phyloP scores from a whole-genome alignment of 2,329 filamentous ascomycete species.

The Hysterium pulicare region DNA sequence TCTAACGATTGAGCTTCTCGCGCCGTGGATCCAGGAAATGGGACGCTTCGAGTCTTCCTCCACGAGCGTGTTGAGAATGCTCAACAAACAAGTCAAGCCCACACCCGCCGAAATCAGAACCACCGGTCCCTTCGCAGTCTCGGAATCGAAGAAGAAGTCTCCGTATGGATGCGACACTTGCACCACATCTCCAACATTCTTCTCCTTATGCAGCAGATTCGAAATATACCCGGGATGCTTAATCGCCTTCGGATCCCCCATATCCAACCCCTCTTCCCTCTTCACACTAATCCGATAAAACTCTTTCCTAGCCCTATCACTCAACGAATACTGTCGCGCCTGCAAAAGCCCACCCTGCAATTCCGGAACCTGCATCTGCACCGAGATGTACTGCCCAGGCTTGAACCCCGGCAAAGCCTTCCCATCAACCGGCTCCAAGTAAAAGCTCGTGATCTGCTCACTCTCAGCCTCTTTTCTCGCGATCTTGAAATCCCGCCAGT shows the following conservation, averaged over 20 bases:
- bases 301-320: slow-evolving; percentile 58
- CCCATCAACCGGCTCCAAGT: slow-evolving; percentile 62
- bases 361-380: slow-evolving; percentile 56
- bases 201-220: slow-evolving; percentile 63
- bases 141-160: slow-evolving; percentile 59
- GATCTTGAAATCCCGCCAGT: slow-evolving; percentile 67
- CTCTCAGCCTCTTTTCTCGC: slow-evolving; percentile 63
- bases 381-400: slow-evolving; percentile 70
- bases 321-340: slow-evolving; percentile 69
- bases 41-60: slow-evolving; percentile 37
- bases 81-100: slow-evolving; percentile 63
- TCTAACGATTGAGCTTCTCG: slow-evolving; percentile 48
- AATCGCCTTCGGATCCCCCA: slow-evolving; percentile 44
- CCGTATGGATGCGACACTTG: slow-evolving; percentile 63
- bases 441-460: slow-evolving; percentile 67
- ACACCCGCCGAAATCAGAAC: slow-evolving; percentile 68
- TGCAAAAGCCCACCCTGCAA: slow-evolving; percentile 54
- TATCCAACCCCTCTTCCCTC: slow-evolving; percentile 56
- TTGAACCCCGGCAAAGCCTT: slow-evolving; percentile 60
- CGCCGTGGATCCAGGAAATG: slow-evolving; percentile 63
- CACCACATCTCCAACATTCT: slow-evolving; percentile 59
- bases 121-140: slow-evolving; percentile 49
- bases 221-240: slow-evolving; percentile 64
- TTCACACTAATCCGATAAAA: slow-evolving; percentile 72
- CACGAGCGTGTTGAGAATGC: slow-evolving; percentile 59